Evolutionary conservation across 1,139 yeast genomes (phyloP), one percentile per base, ranked within the genome.

Genomic region (Zygotorulaspora mrakii): DNA sequence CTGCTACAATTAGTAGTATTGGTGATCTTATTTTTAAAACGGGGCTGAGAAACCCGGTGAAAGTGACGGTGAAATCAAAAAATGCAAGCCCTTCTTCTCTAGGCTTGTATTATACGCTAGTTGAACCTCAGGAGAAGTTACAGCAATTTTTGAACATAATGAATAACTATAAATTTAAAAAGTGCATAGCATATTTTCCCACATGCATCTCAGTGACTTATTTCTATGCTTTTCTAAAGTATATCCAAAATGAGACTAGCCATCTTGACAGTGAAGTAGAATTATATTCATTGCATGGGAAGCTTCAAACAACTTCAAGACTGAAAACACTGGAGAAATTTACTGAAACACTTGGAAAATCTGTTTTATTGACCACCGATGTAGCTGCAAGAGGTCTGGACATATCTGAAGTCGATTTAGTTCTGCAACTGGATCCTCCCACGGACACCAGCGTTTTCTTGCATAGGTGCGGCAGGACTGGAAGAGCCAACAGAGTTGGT

Each of bases 361-460:
- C 79, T n/a, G 76, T 88, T 0, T 63, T 89, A 16, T 67, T 89
- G 66, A 81, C 91, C 3, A 83, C 94, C 0, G 94, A 83, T 67
- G 89, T 83, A 17, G 96, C 96, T 1, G 95, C 96, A 0, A 72
- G 97, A 62, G 97, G 97, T 30, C 77, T 89, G 22, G 97, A 89
- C 67, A 79, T 88, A 22, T 95, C 95, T 1, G 91, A 87, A 43
- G 96, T 88, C 11, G 96, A 89, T 55, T 65, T 88, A 27, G 96
- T 88, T 3, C 68, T 88, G 7, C 96, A 88, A 59, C 53, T 87
- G 27, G 96, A 88, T 49, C 95, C 96, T 2, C 96, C 97, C 1
- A 82, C 89, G 0, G 95, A 86, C 51, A 86, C 95, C 0, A 91
- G 82, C 54, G 79, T 84, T 49, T 88, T 88, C 54, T 69, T 87